Evolutionary conservation across 2,329 filamentous ascomycete genomes (phyloP), one percentile per base, ranked within the genome.

Genomic region (Westerdykella aurantiaca): DNA sequence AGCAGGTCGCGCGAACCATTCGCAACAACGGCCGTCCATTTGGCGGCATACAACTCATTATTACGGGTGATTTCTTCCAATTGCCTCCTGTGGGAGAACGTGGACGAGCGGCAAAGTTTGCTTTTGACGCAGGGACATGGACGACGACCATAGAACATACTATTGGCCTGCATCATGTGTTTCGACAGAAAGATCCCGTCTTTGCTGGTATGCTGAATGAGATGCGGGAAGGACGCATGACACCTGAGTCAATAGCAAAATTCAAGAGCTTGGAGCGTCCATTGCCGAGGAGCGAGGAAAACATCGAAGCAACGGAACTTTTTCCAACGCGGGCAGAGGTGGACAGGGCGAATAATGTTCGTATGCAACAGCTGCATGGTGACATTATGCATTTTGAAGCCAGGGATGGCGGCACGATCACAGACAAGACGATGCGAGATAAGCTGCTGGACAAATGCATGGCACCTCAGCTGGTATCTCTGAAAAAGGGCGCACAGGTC

Each of bases 11-110:
- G 12, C 80, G 91, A 44, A 81, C 76, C 3, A 82, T 98, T 49
- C 82, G 90, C 42, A 95, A 94, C 62, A 96, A 95, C 56, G 90
- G 88, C 9, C 80, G 88, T 9, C 86, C 93, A 0, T 98, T 95
- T 74, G 94, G 93, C 43, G 93, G 93, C 5, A 97, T 98, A 37
- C 93, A 98, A 56, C 77, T 98, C 23, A 80, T 98, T 44, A 87
- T 98, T 47, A 98, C 93, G 0, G 93, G 93, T 3, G 93, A 98
- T 60, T 98, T 98, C 69, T 98, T 98, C 68, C 93, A 98, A 64
- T 72, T 98, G 3, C 93, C 93, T 0, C 93, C 93, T 1, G 93
- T 98, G 1, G 90, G 91, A 1, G 90, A 96, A 31, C 73, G 73
- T 34, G 81, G 79, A 34, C 80, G 82, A 41, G 77, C 83, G 21